phyloP scores from a whole-genome alignment of 768 basidiomycete genomes.

The Fomitopsis pulvina region DNA sequence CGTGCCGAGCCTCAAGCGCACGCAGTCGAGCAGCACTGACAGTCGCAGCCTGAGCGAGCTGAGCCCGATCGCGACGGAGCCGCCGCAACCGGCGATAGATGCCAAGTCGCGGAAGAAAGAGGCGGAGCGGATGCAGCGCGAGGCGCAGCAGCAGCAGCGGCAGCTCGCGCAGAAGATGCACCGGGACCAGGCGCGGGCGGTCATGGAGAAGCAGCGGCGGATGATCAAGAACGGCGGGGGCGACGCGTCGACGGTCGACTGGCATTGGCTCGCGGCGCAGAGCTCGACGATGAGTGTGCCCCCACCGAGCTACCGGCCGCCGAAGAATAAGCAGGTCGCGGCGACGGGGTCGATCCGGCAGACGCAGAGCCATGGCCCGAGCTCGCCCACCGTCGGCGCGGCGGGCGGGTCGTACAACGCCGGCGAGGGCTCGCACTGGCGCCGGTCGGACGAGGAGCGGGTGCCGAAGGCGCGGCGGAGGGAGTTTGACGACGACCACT shows the following conservation, averaged over 20 bases:
- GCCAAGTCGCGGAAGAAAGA: constrained; percentile 78
- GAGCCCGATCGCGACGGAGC: constrained; percentile 30
- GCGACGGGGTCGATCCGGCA: constrained; percentile 62
- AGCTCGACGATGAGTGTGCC: constrained; percentile 27
- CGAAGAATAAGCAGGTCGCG: constrained; percentile 35
- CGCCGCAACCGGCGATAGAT: constrained; percentile 40
- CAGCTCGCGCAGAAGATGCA: constrained; percentile 67
- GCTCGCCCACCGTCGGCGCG: constrained; percentile 49
- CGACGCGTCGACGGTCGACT: background rate
- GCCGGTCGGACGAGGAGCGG: constrained; percentile 48
- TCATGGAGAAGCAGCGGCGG: constrained; percentile 84
- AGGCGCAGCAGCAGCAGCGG: constrained; percentile 82
- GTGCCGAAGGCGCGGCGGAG: constrained; percentile 72
- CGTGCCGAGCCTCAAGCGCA: constrained; percentile 67
- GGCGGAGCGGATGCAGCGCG: constrained; percentile 66
- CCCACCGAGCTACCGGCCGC: constrained; percentile 26
- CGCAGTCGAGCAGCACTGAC: constrained; percentile 73
- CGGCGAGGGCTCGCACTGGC: constrained; percentile 16
- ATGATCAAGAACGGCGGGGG: constrained; percentile 56
- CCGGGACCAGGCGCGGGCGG: constrained; percentile 85
- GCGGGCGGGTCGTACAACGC: constrained; percentile 50
- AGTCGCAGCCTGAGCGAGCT: constrained; percentile 57
- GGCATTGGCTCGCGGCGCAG: constrained; percentile 42
- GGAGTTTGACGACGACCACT: constrained; percentile 87
- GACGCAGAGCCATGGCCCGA: constrained; percentile 36